Evolutionary conservation across 331 rosid species (phyloP), one percentile per base, ranked within the genome.

Genomic region (Telfairia occidentalis): DNA sequence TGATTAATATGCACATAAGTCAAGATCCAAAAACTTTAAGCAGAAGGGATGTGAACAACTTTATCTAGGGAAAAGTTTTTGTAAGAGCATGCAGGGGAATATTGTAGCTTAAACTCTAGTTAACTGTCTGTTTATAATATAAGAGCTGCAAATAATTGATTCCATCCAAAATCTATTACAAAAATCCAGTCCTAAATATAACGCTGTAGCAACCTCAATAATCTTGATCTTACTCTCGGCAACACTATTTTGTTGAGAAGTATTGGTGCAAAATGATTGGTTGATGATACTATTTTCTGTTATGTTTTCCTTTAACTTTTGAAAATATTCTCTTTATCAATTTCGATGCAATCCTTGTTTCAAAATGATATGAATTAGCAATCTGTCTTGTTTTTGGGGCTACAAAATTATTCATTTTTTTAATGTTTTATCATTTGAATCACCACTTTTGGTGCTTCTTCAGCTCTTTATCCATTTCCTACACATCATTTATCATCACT

Each of bases 401-500:
- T 72, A 9, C 50, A 32, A 12, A 28, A 46, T 49, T 26, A 45
- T 70, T 45, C 5, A 9, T 29, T 26, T 28, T 24, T 16, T 71
- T n/a, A n/a, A 29, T 71, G 75, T 46, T 71, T 55, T 10, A 75
- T 9, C 43, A 23, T 29, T 28, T 15, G n/a, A 53, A 75, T 75
- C 5, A 45, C 50, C 43, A 42, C 24, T 37, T 21, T 32, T 73
- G 7, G 65, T 28, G 37, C 35, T 71, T 53, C 75, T 76, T 43
- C 13, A 43, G 19, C 50, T 59, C 4, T 11, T 29, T 45, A 46
- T 42, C 28, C 73, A 34, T 59, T 63, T 81, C 74, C 53, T 53
- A 55, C 71, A 23, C 66, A 61, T 70, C 73, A 53, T 69, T 77
- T 58, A 77, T 78, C 75, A 64, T 67, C 75, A 54, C 76, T 80